Evolutionary conservation across 2,329 filamentous ascomycete species (phyloP).

Genomic region (Cladosporium sp.): DNA sequence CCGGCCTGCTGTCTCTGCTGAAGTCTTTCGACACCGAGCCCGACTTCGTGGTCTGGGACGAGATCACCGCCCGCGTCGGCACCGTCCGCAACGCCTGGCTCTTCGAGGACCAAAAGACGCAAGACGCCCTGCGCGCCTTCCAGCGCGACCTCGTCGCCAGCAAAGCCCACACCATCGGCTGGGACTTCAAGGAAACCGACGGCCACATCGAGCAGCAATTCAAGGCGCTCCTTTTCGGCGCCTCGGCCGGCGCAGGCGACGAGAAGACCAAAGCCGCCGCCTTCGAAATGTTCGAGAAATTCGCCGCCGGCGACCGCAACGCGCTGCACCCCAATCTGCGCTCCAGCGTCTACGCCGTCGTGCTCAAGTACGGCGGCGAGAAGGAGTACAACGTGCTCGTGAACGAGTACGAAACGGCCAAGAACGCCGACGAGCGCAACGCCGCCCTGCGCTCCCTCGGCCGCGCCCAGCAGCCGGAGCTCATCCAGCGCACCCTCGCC

Average conservation of each 20-base stretch:
- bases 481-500: slow-evolving; percentile 76
- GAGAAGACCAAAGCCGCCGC: slow-evolving; percentile 72
- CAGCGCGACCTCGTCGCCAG: slow-evolving; percentile 71
- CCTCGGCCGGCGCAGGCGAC: slow-evolving; percentile 77
- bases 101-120: slow-evolving; percentile 71
- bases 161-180: slow-evolving; percentile 83
- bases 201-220: slow-evolving; percentile 91
- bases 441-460: slow-evolving; percentile 82
- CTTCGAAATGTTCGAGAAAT: slow-evolving; percentile 87
- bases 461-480: slow-evolving; percentile 68
- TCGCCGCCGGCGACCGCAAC: slow-evolving; percentile 69
- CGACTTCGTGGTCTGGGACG: slow-evolving; percentile 93
- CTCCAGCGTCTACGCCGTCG: slow-evolving; percentile 80
- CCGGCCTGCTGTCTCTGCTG: slow-evolving; percentile 77
- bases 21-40: slow-evolving; percentile 77
- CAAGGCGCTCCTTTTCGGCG: slow-evolving; percentile 85
- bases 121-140: slow-evolving; percentile 77
- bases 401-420: slow-evolving; percentile 69
- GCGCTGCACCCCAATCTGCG: slow-evolving; percentile 92
- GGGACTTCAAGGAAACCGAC: slow-evolving; percentile 79
- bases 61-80: slow-evolving; percentile 74
- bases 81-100: slow-evolving; percentile 83
- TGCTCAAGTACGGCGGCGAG: slow-evolving; percentile 75
- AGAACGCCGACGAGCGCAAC: slow-evolving; percentile 84
- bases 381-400: slow-evolving; percentile 80